Evolutionary conservation across 2,329 filamentous ascomycete genomes (phyloP).

Genomic region (Aspergillus sp.): DNA sequence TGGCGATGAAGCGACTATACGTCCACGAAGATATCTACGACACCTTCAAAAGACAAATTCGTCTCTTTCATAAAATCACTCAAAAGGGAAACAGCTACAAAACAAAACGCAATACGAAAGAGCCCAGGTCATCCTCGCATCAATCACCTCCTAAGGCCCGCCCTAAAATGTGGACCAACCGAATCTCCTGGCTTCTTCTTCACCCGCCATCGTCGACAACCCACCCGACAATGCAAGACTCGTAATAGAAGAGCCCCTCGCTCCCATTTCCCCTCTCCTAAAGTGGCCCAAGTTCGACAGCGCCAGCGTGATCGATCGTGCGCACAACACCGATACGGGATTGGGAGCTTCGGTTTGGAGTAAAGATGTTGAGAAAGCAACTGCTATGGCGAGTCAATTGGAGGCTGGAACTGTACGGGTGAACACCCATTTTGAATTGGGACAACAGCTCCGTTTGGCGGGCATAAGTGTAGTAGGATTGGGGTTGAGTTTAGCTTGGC

Average conservation of each 20-base stretch:
- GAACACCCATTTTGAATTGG: conserved; percentile 31
- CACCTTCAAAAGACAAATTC: no score
- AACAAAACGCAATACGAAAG: conserved; percentile 58
- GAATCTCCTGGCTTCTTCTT: conserved; percentile 48
- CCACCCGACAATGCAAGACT: conserved; percentile 48
- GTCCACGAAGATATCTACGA: no score
- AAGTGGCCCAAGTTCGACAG: conserved; percentile 48
- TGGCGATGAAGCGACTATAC: no score
- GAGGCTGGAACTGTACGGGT: conserved; percentile 54
- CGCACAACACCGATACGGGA: conserved; percentile 46
- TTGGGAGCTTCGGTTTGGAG: conserved; percentile 53
- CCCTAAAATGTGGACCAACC: conserved; percentile 39
- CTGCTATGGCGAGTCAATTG: conserved; percentile 45
- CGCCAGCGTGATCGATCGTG: conserved; percentile 49
- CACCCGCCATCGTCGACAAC: conserved; percentile 49
- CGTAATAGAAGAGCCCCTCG: conserved; percentile 54
- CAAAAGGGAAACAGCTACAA: conserved; percentile 33
- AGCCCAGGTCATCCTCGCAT: conserved; percentile 49
- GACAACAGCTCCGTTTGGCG: conserved; percentile 33
- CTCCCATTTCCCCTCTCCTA: conserved; percentile 46
- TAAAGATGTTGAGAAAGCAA: conserved; percentile 45
- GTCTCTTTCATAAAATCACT: no score
- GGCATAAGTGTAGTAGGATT: conserved; percentile 45
- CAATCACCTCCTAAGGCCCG: conserved; percentile 47
- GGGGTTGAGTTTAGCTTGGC: conserved; percentile 38